Evolutionary conservation across 306 rosid genomes (phyloP).

Genomic region (Leucaena leucocephala): DNA sequence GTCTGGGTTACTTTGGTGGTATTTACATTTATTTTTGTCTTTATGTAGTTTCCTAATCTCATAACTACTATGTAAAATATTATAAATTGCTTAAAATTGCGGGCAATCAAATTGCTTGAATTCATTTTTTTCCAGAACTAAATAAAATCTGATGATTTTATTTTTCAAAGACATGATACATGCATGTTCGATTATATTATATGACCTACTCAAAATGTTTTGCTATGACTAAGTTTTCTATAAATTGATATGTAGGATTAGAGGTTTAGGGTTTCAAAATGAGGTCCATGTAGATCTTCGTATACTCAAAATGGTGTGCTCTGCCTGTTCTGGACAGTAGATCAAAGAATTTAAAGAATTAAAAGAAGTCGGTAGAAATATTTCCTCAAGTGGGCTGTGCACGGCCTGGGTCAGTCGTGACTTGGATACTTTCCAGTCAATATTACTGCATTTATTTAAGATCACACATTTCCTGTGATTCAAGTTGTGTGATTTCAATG

Average conservation of each 20-base stretch:
- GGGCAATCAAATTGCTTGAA: background rate
- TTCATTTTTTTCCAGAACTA: background rate
- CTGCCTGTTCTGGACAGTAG: background rate
- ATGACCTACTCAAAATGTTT: background rate
- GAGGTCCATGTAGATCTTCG: background rate
- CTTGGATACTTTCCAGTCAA: background rate
- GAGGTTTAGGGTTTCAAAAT: background rate
- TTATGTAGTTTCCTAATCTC: constrained; percentile 10
- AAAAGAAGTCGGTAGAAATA: background rate
- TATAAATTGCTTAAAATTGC: background rate
- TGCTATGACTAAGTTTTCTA: background rate
- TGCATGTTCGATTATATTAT: background rate
- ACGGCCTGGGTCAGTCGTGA: background rate
- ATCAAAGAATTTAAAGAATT: background rate
- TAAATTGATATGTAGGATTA: background rate
- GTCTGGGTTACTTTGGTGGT: background rate
- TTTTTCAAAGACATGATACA: background rate
- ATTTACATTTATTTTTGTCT: background rate
- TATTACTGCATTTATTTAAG: background rate
- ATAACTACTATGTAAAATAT: background rate
- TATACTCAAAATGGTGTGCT: background rate
- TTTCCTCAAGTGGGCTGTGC: background rate
- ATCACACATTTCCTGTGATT: background rate
- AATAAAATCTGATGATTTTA: background rate
- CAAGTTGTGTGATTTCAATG: background rate